phyloP scores from a whole-genome alignment of 1,284 basidiomycete genomes.

The Boletus calvinii region DNA sequence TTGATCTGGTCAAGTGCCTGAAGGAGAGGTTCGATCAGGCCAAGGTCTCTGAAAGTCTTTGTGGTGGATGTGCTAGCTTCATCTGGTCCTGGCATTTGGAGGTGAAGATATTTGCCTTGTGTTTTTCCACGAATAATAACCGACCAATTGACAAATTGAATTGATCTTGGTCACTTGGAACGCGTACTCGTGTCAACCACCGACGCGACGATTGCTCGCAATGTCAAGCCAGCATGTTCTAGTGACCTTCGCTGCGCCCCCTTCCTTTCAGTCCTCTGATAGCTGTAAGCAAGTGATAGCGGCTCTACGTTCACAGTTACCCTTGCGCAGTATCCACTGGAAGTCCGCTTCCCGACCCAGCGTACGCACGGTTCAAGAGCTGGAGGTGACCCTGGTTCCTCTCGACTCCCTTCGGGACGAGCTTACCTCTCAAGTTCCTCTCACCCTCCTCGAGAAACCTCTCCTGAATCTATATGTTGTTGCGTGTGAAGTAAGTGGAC shows the following conservation, averaged over 20 bases:
- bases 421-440: conserved; percentile 72
- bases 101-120: neutral
- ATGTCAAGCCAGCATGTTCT: conserved; percentile 46
- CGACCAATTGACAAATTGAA: neutral
- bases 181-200: neutral
- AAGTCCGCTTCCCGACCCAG: conserved; percentile 68
- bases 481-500: conserved; percentile 73
- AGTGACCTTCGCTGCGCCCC: conserved; percentile 66
- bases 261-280: conserved; percentile 60
- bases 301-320: conserved; percentile 71
- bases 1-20: conserved; percentile 82
- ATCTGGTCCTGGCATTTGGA: conserved; percentile 51
- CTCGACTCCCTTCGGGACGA: conserved; percentile 73
- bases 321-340: conserved; percentile 90
- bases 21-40: conserved; percentile 88
- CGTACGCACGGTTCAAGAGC: conserved; percentile 82
- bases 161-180: neutral
- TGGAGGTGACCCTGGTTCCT: conserved; percentile 72
- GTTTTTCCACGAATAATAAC: conserved; percentile 19
- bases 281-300: conserved; percentile 70
- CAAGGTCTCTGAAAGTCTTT: conserved; percentile 68
- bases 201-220: conserved; percentile 4
- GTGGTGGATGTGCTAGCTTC: conserved; percentile 59
- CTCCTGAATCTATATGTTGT: conserved; percentile 85
- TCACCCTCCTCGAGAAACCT: conserved; percentile 81